Percentiles rank a stretch among this genome's conserved stretches.
phyloP scores from a whole-genome alignment of 2,329 filamentous ascomycete genomes.

The Aspergillus intermedius region DNA sequence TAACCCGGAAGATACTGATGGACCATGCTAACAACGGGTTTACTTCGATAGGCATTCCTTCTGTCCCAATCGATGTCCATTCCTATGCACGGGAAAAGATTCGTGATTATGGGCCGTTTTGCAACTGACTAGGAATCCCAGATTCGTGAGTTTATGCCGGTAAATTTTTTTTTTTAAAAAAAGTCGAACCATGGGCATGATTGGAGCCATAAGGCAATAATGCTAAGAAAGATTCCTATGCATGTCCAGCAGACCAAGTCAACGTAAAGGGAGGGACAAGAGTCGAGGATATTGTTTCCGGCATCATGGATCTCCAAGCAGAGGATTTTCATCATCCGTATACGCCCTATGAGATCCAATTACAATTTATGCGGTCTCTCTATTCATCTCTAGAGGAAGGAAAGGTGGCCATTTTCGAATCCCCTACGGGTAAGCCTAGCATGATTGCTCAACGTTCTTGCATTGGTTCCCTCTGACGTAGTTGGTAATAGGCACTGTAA shows the following conservation, averaged over 20 bases:
- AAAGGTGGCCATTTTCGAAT: slow-evolving; percentile 83
- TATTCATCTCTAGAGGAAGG: slow-evolving; percentile 73
- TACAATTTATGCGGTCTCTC: slow-evolving; percentile 77
- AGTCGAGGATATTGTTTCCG: background rate
- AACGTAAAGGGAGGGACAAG: background rate
- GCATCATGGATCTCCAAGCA: slow-evolving; percentile 27
- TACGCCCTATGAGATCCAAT: slow-evolving; percentile 78
- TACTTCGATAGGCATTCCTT: background rate
- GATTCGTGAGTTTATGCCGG: too few relatives aligned
- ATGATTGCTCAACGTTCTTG: background rate
- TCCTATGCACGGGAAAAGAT: background rate
- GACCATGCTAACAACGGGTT: background rate
- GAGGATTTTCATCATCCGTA: slow-evolving; percentile 79
- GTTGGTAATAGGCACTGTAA: slow-evolving; percentile 35
- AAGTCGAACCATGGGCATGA: too few relatives aligned
- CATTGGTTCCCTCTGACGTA: slow-evolving; percentile 10
- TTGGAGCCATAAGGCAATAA: too few relatives aligned
- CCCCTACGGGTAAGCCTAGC: slow-evolving; percentile 68
- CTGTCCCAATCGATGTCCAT: background rate
- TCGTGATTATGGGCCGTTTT: background rate
- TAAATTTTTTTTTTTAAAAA: too few relatives aligned
- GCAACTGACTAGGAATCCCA: background rate
- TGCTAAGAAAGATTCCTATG: too few relatives aligned
- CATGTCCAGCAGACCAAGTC: too few relatives aligned
- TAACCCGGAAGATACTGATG: background rate